A percentile compares a stretch with the other conserved stretches of the same genome.
phyloP scores from a whole-genome alignment of 495 filamentous ascomycete species.

The Pseudomonodictys pantanalensis region DNA sequence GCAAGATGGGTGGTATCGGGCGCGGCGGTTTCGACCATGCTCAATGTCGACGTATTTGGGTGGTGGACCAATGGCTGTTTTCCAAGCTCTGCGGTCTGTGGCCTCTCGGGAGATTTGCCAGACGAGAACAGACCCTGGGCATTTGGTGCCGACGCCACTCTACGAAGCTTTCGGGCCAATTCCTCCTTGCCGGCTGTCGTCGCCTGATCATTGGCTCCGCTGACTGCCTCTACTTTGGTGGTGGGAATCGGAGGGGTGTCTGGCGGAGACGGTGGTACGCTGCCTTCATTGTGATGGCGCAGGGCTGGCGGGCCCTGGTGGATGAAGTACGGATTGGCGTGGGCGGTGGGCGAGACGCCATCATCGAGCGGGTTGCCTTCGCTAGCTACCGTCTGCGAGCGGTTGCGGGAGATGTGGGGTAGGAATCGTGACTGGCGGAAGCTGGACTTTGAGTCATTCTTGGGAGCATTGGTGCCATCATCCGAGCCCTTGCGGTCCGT shows the following conservation, averaged over 20 bases:
- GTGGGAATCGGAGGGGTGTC: conserved; percentile 67
- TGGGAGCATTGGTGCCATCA: conserved; percentile 47
- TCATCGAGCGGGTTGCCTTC: conserved; percentile 91
- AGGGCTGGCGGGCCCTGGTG: conserved; percentile 92
- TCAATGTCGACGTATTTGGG: conserved; percentile 52
- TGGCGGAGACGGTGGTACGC: conserved; percentile 93
- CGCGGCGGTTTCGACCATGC: conserved; percentile 52
- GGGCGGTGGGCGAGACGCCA: conserved; percentile 82
- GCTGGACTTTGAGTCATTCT: conserved; percentile 59
- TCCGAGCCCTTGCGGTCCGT: conserved; percentile 49
- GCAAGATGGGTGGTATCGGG: conserved; percentile 41
- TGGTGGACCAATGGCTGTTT: conserved; percentile 70
- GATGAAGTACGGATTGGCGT: conserved; percentile 95
- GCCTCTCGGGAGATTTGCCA: conserved; percentile 62
- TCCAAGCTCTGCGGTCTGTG: conserved; percentile 74
- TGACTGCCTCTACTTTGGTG: conserved; percentile 68
- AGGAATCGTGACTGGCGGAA: conserved; percentile 84
- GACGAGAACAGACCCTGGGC: conserved; percentile 85
- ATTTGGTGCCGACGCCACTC: conserved; percentile 95
- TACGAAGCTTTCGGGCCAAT: conserved; percentile 82
- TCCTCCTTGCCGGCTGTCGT: conserved; percentile 86
- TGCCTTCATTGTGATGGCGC: conserved; percentile 91
- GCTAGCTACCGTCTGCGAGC: conserved; percentile 86
- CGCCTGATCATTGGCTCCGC: conserved; percentile 69
- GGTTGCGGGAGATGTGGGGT: conserved; percentile 64